Evolutionary conservation across 2,329 filamentous ascomycete genomes (phyloP).

Genomic region (Aureobasidium sp.): DNA sequence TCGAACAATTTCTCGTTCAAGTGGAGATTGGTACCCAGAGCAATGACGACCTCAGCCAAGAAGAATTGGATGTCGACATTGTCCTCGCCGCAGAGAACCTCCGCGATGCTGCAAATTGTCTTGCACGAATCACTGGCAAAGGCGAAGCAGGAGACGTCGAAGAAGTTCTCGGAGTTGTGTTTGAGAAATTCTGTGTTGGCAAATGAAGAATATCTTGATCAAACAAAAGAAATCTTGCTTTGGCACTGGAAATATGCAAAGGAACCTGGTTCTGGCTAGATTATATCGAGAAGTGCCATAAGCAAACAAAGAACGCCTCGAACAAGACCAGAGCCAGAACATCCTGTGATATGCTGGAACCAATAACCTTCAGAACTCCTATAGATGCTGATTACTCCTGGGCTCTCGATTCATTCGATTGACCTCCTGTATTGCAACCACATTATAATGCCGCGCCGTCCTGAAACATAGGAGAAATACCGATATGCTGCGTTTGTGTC

Average conservation of each 20-base stretch:
- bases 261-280: background rate
- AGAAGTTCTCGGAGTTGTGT: constrained; percentile 91
- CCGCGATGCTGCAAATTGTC: constrained; percentile 67
- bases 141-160: constrained; percentile 86
- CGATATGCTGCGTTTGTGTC: no score
- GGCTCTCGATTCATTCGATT: no score
- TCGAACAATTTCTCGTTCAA: constrained; percentile 65
- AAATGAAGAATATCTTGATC: constrained; percentile 24
- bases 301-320: no score
- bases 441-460: no score
- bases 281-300: background rate
- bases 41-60: constrained; percentile 16
- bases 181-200: constrained; percentile 66
- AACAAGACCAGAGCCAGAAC: no score
- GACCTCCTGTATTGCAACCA: no score
- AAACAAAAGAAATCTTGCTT: no score
- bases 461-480: no score
- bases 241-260: background rate
- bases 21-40: constrained; percentile 29
- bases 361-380: no score
- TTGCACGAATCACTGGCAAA: constrained; percentile 82
- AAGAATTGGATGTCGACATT: constrained; percentile 59
- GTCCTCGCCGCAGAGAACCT: constrained; percentile 87
- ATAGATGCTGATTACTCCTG: no score
- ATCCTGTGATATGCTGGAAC: no score